A percentile compares a stretch with the other conserved stretches of the same genome.
These are phyloP conservation scores for Cyclotella choctawhatcheeana DNA, from an alignment of 108 stramenopile genomes.

Conservation along the genomic window DNA sequence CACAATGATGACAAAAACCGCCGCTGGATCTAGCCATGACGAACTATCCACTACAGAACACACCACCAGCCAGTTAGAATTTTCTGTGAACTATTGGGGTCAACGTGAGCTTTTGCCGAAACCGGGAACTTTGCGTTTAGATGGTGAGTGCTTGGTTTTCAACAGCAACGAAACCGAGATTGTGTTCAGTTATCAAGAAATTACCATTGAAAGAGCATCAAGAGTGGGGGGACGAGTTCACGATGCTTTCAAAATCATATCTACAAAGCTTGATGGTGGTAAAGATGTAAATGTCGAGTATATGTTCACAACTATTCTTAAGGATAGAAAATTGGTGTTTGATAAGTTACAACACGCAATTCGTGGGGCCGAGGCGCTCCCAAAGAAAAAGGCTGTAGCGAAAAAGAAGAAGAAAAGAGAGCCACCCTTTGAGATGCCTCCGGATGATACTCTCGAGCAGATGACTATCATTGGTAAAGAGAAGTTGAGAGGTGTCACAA, in stretches of 20 bases:
- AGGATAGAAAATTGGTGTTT: slow-evolving; percentile 27
- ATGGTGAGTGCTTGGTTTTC: background rate
- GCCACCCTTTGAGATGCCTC: slow-evolving; percentile 19
- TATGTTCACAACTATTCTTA: slow-evolving; percentile 24
- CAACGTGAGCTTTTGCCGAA: slow-evolving; percentile 3
- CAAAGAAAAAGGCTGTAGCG: background rate
- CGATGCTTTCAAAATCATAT: slow-evolving; percentile 19
- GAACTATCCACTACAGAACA: background rate
- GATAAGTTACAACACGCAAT: slow-evolving; percentile 22
- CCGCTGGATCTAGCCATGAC: background rate
- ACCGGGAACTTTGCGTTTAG: background rate
- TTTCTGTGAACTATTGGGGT: slow-evolving; percentile 13
- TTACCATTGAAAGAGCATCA: slow-evolving; percentile 19
- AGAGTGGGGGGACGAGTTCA: slow-evolving; percentile 25
- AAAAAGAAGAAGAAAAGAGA: slow-evolving; percentile 24
- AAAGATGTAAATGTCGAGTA: background rate
- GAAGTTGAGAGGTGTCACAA: slow-evolving; percentile 22
- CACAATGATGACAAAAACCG: too few species aligned
- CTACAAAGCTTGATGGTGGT: too few species aligned
- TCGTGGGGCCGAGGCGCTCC: background rate
- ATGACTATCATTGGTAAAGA: slow-evolving; percentile 36
- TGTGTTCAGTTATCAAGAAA: background rate
- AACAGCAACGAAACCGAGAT: slow-evolving; percentile 14
- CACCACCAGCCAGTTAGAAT: background rate
- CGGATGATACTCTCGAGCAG: slow-evolving; percentile 23